Percentiles rank a stretch among this genome's conserved stretches.
phyloP scores from a whole-genome alignment of 2,329 filamentous ascomycete genomes.

The Cladorrhinum sp. region DNA sequence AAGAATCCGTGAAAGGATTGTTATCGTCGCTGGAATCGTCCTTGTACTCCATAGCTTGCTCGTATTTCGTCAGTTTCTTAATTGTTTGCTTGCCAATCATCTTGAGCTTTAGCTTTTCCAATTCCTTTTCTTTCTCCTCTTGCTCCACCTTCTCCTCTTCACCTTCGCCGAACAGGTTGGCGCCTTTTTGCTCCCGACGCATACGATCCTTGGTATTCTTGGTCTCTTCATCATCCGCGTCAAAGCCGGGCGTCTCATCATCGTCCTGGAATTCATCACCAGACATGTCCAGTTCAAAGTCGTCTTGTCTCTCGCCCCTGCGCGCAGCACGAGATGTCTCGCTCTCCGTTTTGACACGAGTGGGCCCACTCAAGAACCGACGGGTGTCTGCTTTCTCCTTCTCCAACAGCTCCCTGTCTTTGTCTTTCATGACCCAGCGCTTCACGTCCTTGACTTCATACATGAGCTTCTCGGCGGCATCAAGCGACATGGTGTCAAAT shows the following conservation, averaged over 20 bases:
- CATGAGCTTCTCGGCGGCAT: constrained; percentile 83
- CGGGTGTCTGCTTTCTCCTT: constrained; percentile 61
- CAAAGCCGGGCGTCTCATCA: constrained; percentile 73
- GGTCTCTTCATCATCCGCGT: constrained; percentile 75
- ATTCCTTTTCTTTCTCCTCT: constrained; percentile 64
- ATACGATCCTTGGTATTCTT: constrained; percentile 71
- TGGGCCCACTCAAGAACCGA: constrained; percentile 48
- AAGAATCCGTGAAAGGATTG: constrained; percentile 36
- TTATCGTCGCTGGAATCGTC: constrained; percentile 52
- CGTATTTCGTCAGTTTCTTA: constrained; percentile 78
- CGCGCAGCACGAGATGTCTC: constrained; percentile 59
- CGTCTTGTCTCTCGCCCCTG: constrained; percentile 64
- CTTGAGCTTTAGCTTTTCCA: constrained; percentile 66
- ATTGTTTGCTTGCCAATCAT: constrained; percentile 72
- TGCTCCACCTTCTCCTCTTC: constrained; percentile 71
- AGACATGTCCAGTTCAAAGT: constrained; percentile 65
- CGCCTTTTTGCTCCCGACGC: constrained; percentile 77
- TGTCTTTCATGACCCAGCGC: constrained; percentile 74
- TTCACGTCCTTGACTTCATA: constrained; percentile 72
- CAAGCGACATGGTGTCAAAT: constrained; percentile 73
- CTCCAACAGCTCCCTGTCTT: constrained; percentile 56
- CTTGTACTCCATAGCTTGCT: constrained; percentile 83
- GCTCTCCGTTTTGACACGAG: constrained; percentile 67
- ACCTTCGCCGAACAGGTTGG: constrained; percentile 73
- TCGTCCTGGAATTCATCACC: constrained; percentile 82